A percentile compares a stretch with the other conserved stretches of the same genome.
Conservation (phyloP, 257 asterid species). For the Mentha longifolia region DNA sequence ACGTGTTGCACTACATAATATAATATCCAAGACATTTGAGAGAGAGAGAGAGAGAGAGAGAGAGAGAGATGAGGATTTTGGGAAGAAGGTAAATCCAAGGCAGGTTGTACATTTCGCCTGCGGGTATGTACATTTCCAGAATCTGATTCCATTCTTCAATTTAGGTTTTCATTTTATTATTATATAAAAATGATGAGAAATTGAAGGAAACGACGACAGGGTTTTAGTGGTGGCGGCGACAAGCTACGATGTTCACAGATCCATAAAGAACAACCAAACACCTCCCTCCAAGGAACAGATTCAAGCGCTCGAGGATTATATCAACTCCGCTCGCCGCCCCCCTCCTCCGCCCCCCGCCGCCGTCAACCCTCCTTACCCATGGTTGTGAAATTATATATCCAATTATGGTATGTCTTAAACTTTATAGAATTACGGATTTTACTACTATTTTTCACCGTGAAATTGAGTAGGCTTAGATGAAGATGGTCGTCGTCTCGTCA, state of each 20-base stretch:
- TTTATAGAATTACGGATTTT: not conserved
- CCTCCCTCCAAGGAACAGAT: conserved; percentile 59
- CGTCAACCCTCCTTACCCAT: conserved; percentile 14
- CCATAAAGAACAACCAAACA: conserved; percentile 58
- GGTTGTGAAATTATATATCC: not conserved
- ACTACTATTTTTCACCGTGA: not conserved
- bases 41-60: no score
- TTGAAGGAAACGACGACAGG: conserved; percentile 30
- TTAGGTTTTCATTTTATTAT: not conserved
- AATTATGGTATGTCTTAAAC: not conserved
- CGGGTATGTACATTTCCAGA: conserved; percentile 37
- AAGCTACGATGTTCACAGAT: conserved; percentile 68
- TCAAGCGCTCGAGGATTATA: conserved; percentile 54
- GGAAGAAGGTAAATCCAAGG: conserved; percentile 53
- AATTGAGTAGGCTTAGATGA: not conserved
- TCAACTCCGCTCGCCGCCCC: conserved; percentile 51
- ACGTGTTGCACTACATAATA: no score
- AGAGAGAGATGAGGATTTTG: conserved; percentile 50
- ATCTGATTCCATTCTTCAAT: not conserved
- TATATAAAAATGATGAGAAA: not conserved
- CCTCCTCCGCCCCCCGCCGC: no score
- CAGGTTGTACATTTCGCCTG: conserved; percentile 47
- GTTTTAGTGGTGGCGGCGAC: conserved; percentile 53
- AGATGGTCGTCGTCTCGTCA: not conserved
- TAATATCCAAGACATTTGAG: not conserved